Evolutionary conservation across 768 basidiomycete species (phyloP).

Genomic region (Boletus rufocinnamomeus): DNA sequence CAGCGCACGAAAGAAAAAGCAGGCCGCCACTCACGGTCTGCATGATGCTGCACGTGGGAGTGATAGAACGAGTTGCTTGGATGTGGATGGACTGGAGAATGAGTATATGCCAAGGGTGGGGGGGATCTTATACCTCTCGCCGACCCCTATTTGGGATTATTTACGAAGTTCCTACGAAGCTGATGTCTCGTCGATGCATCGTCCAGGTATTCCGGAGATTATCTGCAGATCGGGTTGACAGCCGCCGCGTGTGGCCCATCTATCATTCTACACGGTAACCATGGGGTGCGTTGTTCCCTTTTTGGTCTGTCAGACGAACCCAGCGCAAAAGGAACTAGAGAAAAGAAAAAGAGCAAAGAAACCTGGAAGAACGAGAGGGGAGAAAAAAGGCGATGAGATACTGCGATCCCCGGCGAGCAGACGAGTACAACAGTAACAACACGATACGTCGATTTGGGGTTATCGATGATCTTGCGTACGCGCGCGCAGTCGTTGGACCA

Average conservation of each 20-base stretch:
- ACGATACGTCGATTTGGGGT: background rate
- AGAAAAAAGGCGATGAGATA: background rate
- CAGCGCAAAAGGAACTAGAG: background rate
- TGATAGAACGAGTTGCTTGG: background rate
- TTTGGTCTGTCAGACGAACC: background rate
- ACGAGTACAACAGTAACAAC: too few relatives aligned
- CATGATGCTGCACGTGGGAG: constrained; percentile 2
- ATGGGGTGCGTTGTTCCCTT: background rate
- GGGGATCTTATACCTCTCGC: background rate
- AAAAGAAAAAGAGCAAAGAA: background rate
- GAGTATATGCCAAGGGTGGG: background rate
- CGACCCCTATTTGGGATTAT: background rate
- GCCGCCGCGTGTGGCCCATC: background rate
- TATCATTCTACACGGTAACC: background rate
- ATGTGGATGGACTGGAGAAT: background rate
- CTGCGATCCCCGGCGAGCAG: background rate
- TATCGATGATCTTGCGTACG: background rate
- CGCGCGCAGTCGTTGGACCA: background rate
- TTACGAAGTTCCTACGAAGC: background rate
- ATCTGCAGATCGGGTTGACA: background rate
- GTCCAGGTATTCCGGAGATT: background rate
- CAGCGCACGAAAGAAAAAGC: background rate
- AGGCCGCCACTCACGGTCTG: constrained; percentile 14
- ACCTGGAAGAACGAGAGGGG: background rate
- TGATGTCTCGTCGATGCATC: background rate